Percentiles rank a stretch among this genome's conserved stretches.
Evolutionary conservation across 257 asterid species (phyloP).

Genomic region (Solanum verrucosum): DNA sequence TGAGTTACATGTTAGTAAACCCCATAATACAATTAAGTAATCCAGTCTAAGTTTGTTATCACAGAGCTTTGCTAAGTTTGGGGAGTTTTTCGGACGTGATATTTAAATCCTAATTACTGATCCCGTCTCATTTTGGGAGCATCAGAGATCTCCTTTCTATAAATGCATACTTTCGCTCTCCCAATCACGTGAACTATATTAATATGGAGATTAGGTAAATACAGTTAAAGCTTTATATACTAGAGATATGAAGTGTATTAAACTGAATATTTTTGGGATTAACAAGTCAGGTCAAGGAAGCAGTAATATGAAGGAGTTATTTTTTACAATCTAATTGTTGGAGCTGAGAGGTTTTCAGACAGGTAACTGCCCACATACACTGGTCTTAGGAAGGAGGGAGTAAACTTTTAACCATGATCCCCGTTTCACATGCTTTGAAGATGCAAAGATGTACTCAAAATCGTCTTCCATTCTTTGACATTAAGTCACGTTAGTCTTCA

Average conservation of each 20-base stretch:
- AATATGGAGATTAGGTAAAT: too few relatives aligned
- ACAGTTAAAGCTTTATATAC: neutral
- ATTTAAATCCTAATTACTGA: neutral
- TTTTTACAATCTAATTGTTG: neutral
- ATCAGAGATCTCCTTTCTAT: neutral
- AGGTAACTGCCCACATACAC: neutral
- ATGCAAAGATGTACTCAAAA: neutral
- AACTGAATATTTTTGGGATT: neutral
- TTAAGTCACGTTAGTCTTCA: neutral
- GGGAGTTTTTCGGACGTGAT: neutral
- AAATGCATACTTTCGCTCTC: too few relatives aligned
- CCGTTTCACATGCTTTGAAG: neutral
- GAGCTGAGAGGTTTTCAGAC: neutral
- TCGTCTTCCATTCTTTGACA: neutral
- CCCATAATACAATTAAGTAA: neutral
- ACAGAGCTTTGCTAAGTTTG: too few relatives aligned
- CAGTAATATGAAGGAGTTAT: neutral
- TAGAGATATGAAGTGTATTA: neutral
- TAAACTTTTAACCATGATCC: neutral
- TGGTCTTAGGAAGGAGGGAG: neutral
- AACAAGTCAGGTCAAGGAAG: neutral
- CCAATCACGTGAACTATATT: too few relatives aligned
- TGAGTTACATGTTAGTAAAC: neutral
- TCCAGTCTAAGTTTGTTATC: neutral
- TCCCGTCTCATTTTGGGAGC: neutral